Evolutionary conservation across 108 stramenopile genomes (phyloP).

Genomic region (Pseudonitzschia pungens): DNA sequence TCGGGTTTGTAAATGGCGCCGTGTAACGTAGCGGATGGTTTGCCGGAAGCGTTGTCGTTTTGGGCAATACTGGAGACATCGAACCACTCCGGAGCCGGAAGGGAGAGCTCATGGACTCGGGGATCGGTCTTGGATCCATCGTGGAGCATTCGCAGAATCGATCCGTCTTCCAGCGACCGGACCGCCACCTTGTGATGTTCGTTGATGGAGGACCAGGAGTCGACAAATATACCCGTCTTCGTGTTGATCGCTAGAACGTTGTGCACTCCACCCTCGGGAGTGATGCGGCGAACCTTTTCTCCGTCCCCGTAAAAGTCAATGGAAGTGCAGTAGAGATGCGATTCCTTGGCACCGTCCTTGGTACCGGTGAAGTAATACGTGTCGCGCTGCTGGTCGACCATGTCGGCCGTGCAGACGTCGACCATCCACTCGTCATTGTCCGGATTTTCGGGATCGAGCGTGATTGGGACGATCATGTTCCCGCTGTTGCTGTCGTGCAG

Average conservation of each 20-base stretch:
- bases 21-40: conserved; percentile 35
- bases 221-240: conserved; percentile 8
- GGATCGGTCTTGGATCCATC: conserved; percentile 26
- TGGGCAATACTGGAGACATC: conserved; percentile 14
- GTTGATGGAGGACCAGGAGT: conserved; percentile 23
- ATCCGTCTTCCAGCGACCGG: conserved; percentile 41
- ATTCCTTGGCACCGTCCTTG: conserved; percentile 70
- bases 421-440: conserved; percentile 5
- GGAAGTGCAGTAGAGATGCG: conserved; percentile 83
- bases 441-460: conserved; percentile 65
- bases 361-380: conserved; percentile 82
- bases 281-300: conserved; percentile 10
- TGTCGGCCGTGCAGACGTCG: conserved; percentile 36
- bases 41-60: not conserved
- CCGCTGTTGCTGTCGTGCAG: conserved; percentile 65
- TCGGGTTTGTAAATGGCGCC: conserved; percentile 84
- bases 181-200: conserved; percentile 41
- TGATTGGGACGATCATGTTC: conserved; percentile 40
- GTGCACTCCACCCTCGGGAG: conserved; percentile 10
- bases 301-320: not conserved
- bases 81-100: conserved; percentile 56
- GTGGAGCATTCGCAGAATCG: conserved; percentile 38
- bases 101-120: conserved; percentile 40
- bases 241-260: not conserved
- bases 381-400: conserved; percentile 61